Evolutionary conservation across 1,284 basidiomycete genomes (phyloP).

Genomic region (Takashimella tepidaria): DNA sequence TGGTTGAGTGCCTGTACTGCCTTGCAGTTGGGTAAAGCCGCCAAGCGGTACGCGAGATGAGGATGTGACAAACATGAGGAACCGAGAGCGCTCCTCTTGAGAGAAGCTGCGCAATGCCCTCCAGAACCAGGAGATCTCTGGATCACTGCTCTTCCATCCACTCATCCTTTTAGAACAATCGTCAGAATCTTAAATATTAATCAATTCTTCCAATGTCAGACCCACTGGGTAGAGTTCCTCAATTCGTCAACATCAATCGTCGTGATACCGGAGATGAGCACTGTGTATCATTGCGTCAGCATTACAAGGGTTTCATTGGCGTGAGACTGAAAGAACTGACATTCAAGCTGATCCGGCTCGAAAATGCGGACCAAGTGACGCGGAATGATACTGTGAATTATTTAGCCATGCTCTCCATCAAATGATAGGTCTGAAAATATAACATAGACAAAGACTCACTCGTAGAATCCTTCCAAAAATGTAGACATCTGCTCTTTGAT

Average conservation of each 20-base stretch:
- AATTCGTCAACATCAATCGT: constrained; percentile 98
- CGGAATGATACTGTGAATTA: constrained; percentile 44
- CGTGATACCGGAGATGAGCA: constrained; percentile 96
- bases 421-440: too few relatives aligned
- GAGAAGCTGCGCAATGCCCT: constrained; percentile 95
- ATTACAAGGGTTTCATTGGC: too few relatives aligned
- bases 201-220: too few relatives aligned
- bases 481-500: constrained; percentile 96
- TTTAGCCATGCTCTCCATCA: constrained; percentile 41
- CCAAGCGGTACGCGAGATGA: constrained; percentile 87
- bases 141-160: constrained; percentile 58
- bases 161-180: constrained; percentile 27
- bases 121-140: constrained; percentile 99
- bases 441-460: constrained; percentile 61
- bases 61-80: constrained; percentile 92
- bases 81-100: constrained; percentile 91
- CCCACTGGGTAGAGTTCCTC: constrained; percentile 64
- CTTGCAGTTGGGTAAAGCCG: constrained; percentile 88
- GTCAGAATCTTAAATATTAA: background rate
- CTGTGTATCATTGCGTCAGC: too few relatives aligned
- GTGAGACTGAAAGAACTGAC: constrained; percentile 37
- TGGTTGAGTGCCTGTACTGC: constrained; percentile 87
- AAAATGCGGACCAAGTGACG: constrained; percentile 58
- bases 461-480: constrained; percentile 87
- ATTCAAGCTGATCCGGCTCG: constrained; percentile 94